Evolutionary conservation across 2,329 filamentous ascomycete species (phyloP).

Genomic region (Trichoderma breve): DNA sequence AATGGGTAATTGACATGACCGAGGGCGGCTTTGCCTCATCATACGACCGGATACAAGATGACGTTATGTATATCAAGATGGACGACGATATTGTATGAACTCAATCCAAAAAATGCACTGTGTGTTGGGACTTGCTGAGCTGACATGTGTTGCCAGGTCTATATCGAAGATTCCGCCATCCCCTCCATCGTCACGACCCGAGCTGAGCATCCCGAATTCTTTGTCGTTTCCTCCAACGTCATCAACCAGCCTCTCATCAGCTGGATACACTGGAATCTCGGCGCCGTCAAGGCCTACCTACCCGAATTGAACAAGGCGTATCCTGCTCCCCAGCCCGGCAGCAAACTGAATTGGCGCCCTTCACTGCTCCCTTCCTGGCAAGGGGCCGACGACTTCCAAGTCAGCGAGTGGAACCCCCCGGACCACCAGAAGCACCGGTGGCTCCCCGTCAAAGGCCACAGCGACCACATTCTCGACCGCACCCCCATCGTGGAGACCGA

Average conservation of each 20-base stretch:
- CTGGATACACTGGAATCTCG: slow-evolving; percentile 54
- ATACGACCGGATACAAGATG: slow-evolving; percentile 47
- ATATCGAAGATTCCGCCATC: slow-evolving; percentile 43
- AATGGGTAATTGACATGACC: slow-evolving; percentile 35
- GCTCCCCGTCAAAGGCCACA: slow-evolving; percentile 40
- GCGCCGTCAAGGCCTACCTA: slow-evolving; percentile 52
- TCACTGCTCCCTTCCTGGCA: slow-evolving; percentile 39
- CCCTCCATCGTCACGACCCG: slow-evolving; percentile 53
- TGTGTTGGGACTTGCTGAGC: not conserved
- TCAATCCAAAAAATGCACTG: not conserved
- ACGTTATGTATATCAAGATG: slow-evolving; percentile 42
- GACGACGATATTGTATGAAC: slow-evolving; percentile 39
- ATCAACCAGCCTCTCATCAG: slow-evolving; percentile 55
- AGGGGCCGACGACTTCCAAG: slow-evolving; percentile 30
- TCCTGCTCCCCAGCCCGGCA: slow-evolving; percentile 28
- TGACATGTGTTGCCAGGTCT: slow-evolving; percentile 29
- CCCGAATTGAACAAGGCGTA: slow-evolving; percentile 41
- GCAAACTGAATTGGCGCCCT: slow-evolving; percentile 37
- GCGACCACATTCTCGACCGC: slow-evolving; percentile 40
- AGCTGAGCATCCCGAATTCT: slow-evolving; percentile 48
- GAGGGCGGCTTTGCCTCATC: slow-evolving; percentile 38
- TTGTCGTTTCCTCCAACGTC: slow-evolving; percentile 54
- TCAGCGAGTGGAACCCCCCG: slow-evolving; percentile 34
- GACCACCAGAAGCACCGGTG: slow-evolving; percentile 48
- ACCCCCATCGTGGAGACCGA: slow-evolving; percentile 49